Base-by-base conservation (phyloP, 1,284 basidiomycete genomes). In the Ganoderma lingzhi region DNA sequence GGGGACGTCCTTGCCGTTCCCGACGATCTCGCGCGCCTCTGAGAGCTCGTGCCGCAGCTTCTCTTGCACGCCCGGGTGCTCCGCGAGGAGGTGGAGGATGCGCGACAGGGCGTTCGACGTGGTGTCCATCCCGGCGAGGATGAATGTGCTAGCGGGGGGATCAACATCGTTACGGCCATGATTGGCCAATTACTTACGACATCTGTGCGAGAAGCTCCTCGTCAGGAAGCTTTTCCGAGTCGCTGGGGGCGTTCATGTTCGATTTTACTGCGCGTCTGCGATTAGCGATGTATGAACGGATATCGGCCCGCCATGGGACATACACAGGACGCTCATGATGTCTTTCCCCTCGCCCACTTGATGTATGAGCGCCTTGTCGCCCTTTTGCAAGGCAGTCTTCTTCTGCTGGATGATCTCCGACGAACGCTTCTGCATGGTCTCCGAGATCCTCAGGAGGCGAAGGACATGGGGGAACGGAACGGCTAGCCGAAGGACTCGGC, bases 251-350 rank as follows among this genome's bases (percentile, higher is more conserved):
- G 15, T 62, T 42, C 60, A 73, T 72, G 64, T 79, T 79, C 12
- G 72, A 78, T 32, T 66, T 75, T 9, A 80, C 78, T 74, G 37
- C 67, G 9, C 1, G 6, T n/a, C 14, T 6, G 44, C 14, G 63
- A 45, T 44, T 35, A 48, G 42, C 45, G n/a, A 2, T 10, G 4
- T 28, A 28, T 35, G 28, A 15, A 48, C 35, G 6, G 32, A 41
- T 12, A 17, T 23, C 6, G n/a, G 15, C 62, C 9, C n/a, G 9
- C 19, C 32, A 35, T 48, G 70, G 12, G 69, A 56, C 68, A 45
- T 63, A 87, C 80, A 65, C 2, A 79, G 64, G 28, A 86, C 79
- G 65, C 84, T 85, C 73, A 86, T 81, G 62, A 86, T 77, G 71
- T 87, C 86, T 69, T 82, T 84, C 4, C 83, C 84, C 64, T 80